Percentiles rank a stretch among this genome's conserved stretches.
Evolutionary conservation across 345 rosid genomes (phyloP).

Genomic region (Arabidopsis suecica): DNA sequence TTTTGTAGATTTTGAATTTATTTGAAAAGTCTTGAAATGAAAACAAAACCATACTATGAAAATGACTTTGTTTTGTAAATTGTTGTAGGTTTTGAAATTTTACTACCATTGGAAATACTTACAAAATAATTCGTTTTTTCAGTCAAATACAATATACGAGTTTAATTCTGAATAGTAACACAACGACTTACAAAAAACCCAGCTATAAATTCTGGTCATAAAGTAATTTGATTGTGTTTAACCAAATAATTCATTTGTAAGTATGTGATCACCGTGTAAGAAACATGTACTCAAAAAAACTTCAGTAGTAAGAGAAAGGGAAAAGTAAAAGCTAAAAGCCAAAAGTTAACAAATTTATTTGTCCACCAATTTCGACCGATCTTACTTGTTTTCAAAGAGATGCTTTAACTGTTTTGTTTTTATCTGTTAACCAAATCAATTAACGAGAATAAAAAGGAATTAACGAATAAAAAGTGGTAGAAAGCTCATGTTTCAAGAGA

Average conservation of each 20-base stretch:
- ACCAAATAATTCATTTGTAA: not conserved
- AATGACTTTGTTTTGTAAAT: not conserved
- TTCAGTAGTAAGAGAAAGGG: not conserved
- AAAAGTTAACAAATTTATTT: not conserved
- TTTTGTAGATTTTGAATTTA: not conserved
- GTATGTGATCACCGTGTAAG: not conserved
- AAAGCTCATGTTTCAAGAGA: constrained; percentile 43
- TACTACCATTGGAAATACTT: not conserved
- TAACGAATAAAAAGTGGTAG: constrained; percentile 29
- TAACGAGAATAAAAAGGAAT: constrained; percentile 19
- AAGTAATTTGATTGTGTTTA: not conserved
- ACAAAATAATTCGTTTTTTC: not conserved
- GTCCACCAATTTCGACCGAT: constrained; percentile 10
- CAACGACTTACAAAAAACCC: not conserved
- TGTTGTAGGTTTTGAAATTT: not conserved
- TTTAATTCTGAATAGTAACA: too few species aligned
- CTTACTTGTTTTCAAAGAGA: constrained; percentile 40
- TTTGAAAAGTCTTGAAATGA: not conserved
- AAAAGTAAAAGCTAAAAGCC: not conserved
- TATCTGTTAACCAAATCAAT: constrained; percentile 25
- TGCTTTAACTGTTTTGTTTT: constrained; percentile 33
- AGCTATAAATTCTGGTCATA: not conserved
- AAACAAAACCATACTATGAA: not conserved
- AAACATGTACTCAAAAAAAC: not conserved
- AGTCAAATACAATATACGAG: too few species aligned